phyloP scores from a whole-genome alignment of 805 yeast genomes.

The Komagataella mondaviorum region DNA sequence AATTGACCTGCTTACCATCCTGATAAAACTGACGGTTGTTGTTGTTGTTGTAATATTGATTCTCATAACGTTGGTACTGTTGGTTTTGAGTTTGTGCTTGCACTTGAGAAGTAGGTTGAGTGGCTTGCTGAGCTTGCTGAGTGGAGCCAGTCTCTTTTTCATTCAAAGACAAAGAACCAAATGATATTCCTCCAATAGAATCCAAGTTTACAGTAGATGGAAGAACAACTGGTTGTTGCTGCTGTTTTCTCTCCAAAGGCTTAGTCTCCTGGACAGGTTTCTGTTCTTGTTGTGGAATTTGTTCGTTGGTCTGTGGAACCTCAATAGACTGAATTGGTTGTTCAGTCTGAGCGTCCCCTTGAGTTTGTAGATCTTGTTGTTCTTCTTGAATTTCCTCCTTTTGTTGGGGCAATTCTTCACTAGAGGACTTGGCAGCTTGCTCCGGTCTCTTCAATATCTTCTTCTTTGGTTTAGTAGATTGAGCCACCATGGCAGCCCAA shows the following conservation, averaged over 20 bases:
- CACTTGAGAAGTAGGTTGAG: slow-evolving; percentile 1
- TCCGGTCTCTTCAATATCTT: slow-evolving; percentile 1
- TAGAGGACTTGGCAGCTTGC: not conserved
- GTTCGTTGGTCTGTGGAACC: not conserved
- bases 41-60: slow-evolving; percentile 4
- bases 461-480: not conserved
- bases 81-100: slow-evolving; percentile 6
- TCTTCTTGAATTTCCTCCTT: not conserved
- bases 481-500: not conserved
- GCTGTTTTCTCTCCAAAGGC: slow-evolving; percentile 3
- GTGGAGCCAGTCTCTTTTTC: slow-evolving; percentile 23
- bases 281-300: slow-evolving; percentile 1
- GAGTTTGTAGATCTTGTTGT: not conserved
- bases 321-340: not conserved
- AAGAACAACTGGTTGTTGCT: slow-evolving; percentile 25
- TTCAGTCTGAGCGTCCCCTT: not conserved
- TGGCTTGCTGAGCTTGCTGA: slow-evolving; percentile 11
- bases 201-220: slow-evolving; percentile 32
- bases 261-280: not conserved
- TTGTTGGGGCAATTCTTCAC: not conserved
- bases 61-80: slow-evolving; percentile 6
- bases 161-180: slow-evolving; percentile 36
- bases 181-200: slow-evolving; percentile 35
- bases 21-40: slow-evolving; percentile 6
- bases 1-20: slow-evolving; percentile 3